Base-by-base conservation (phyloP, 164 flowering plant species). In the Aristolochia contorta region DNA sequence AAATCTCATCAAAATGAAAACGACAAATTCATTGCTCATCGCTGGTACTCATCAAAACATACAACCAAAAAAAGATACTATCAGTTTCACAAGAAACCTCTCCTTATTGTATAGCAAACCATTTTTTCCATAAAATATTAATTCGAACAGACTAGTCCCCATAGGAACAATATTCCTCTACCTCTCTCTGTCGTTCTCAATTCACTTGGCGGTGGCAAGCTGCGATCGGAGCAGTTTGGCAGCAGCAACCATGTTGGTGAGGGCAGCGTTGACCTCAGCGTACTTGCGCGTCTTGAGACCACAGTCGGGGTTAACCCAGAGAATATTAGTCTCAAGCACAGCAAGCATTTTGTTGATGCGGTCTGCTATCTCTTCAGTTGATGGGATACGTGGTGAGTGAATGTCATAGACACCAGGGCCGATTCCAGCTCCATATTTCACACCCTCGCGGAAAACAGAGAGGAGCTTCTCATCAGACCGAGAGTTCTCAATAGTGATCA, bases 261-360 rank as follows among this genome's bases (percentile, higher is more conserved):
- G 83, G 55, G 97, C 96, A 21, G 97, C 92, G 68, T 84, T 82
- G 33, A 91, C 96, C 63, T 91, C 98, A 4, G 78, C 21, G 69
- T 89, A 91, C 76, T 89, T 91, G 66, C 96, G 84, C 24, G 98
- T 91, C 84, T 89, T 91, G 59, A 91, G 93, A 15, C 98, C 96
- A 74, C 96, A 91, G 65, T 91, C 96, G 0, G 98, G 98, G 85
- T 91, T 91, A 12, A 91, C 91, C 98, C 98, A 91, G 53, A 91
- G 71, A 65, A 89, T 81, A 81, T 87, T 84, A 74, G 77, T 84
- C 71, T 89, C 96, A 8, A 91, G 86, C 25, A 91, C 98, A 2
- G 91, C 93, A 75, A 89, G 93, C 95, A 91, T 91, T 76, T 91
- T 89, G 81, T 84, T 85, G 67, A 89, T 73, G 24, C 96, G 77